Evolutionary conservation across 164 flowering plant genomes (phyloP), one percentile per base, ranked within the genome.

Genomic region (Liquidambar formosana): DNA sequence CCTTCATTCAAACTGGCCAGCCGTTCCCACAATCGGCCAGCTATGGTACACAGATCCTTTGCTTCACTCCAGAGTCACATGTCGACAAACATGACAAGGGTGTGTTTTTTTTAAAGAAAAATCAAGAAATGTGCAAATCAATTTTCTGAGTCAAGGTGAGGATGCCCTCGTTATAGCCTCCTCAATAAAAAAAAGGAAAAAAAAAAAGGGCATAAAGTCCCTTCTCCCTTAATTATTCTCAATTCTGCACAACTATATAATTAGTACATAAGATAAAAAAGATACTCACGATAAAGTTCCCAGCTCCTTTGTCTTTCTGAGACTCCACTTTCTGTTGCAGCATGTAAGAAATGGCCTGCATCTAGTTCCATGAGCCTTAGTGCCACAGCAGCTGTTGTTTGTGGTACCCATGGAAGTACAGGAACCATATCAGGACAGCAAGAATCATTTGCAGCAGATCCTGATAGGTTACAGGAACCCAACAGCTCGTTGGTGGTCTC

Each of bases 391-490:
- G 94, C 84, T n/a, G 92, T 84, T 14, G 98, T 90, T 59, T 71
- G 82, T 56, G 98, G 97, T 68, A 94, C 59, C 98, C 98, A 91
- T 16, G 98, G 94, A 68, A 90, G 90, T 22, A 87, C 79, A 66
- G 82, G 63, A 64, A 83, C 77, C 0, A 58, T 57, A 62, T 65
- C 83, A 57, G 75, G 65, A 62, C 25, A 26, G 18, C 62, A 61
- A 54, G 66, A 61, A 61, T 61, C 68, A 60, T 75, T 76, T 61
- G 61, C 63, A 60, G 70, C 63, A 64, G n/a, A 49, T 22, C 52
- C 79, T 11, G 73, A 41, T 4, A 52, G 52, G 10, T 53, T 66
- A 65, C 71, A 67, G 14, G 78, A 76, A 54, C 78, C 79, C 67
- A 91, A 68, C 18, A 89, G 78, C 47, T 91, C 96, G 65, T 58